Evolutionary conservation across 2,329 filamentous ascomycete species (phyloP).

Genomic region (Corinectria fuckeliana): DNA sequence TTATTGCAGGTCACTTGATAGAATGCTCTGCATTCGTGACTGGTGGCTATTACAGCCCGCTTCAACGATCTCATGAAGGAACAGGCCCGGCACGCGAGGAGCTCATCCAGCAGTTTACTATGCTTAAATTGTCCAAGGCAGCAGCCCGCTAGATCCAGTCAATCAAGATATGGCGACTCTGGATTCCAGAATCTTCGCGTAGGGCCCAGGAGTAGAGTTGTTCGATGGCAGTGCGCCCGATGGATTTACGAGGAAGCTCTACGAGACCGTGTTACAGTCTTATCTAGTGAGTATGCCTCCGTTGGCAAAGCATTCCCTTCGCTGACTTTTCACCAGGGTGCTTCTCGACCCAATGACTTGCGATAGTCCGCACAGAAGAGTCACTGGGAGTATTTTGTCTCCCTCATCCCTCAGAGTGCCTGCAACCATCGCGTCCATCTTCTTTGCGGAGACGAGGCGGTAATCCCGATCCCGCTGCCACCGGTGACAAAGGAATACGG

Average conservation of each 20-base stretch:
- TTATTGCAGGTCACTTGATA: constrained; percentile 19
- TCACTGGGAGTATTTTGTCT: constrained; percentile 24
- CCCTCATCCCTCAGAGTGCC: constrained; percentile 32
- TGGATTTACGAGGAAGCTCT: constrained; percentile 35
- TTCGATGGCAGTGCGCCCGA: constrained; percentile 17
- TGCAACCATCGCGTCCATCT: constrained; percentile 31
- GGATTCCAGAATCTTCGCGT: constrained; percentile 51
- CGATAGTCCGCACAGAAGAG: constrained; percentile 42
- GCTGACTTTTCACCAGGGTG: constrained; percentile 21
- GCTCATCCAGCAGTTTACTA: constrained; percentile 36
- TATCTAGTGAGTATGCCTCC: constrained; percentile 47
- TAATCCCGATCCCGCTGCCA: constrained; percentile 23
- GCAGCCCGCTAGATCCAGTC: constrained; percentile 43
- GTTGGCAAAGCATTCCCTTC: too few relatives aligned
- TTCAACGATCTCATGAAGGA: constrained; percentile 18
- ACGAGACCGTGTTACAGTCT: constrained; percentile 48
- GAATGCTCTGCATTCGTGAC: constrained; percentile 22
- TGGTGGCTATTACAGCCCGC: constrained; percentile 19
- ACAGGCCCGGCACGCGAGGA: constrained; percentile 16
- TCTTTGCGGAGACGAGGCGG: constrained; percentile 18
- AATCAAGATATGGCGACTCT: constrained; percentile 54
- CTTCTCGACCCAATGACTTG: constrained; percentile 34
- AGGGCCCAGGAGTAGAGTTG: constrained; percentile 39
- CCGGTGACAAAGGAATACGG: constrained; percentile 25
- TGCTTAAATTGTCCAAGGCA: constrained; percentile 47